Evolutionary conservation across 2,329 filamentous ascomycete genomes (phyloP), one percentile per base, ranked within the genome.

Genomic region (Chalara sp.): DNA sequence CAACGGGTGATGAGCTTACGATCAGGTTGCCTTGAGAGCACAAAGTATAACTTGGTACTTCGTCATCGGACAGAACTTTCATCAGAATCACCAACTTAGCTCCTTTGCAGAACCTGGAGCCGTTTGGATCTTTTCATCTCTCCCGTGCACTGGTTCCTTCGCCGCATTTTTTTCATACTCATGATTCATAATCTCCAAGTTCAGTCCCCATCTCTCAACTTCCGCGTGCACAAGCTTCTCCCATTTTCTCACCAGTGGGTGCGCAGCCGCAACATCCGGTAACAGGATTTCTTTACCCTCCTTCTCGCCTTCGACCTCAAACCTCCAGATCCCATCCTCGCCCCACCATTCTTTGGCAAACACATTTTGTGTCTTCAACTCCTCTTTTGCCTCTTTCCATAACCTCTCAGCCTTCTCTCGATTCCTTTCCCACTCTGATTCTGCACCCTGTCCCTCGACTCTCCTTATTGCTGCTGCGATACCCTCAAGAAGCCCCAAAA

Each of bases 401-500:
- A 81, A 60, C 12, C 46, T 47, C 8, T 60, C 56, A 6, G 68
- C 56, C 32, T 63, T 61, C 6, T 37, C 32, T 8, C 42, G 56
- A 35, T 65, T 61, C 28, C 10, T 40, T 28, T 51, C 50, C 48
- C 32, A 48, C 32, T 32, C 30, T 32, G 43, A 47, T 13, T 51
- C 45, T 32, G 13, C 46, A 30, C 46, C 37, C 29, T 64, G 56
- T 5, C 63, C 61, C 7, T 56, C 57, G 5, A 58, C 56, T 28
- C 53, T 63, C 40, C 54, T 59, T 51, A 78, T 57, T 7, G 81
- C 80, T 11, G 71, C 70, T 1, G 73, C 68, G 21, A 96, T 69
- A 0, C 86, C 89, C 62, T 95, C 88, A 5, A 96, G 64, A 4
- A 88, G 71, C 0, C 93, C 93, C 4, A 95, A 67, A 10, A 95